These are phyloP conservation scores for Pseudogymnoascus destructans DNA, from an alignment of 2,329 filamentous ascomycete species.

Conservation along the genomic window DNA sequence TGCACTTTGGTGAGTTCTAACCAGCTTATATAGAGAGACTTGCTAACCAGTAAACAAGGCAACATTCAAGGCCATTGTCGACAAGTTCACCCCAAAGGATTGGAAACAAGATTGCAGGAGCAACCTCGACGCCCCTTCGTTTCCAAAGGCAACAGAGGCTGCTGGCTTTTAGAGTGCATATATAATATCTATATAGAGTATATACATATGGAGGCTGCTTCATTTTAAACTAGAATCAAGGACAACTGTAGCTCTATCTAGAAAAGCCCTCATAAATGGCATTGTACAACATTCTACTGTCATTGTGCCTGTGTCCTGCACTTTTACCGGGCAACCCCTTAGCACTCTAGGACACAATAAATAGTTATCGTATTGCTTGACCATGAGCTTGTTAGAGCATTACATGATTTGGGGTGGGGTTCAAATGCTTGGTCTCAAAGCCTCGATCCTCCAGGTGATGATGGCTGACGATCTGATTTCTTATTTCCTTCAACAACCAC, in stretches of 20 bases:
- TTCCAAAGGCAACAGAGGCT: constrained; percentile 23
- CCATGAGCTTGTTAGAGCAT: not conserved
- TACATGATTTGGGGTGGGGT: not conserved
- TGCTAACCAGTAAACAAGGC: constrained; percentile 34
- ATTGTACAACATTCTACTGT: not conserved
- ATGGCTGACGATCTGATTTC: constrained; percentile 1
- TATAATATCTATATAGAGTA: not conserved
- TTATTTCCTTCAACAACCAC: constrained; percentile 26
- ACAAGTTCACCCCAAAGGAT: constrained; percentile 72
- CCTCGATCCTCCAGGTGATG: constrained; percentile 11
- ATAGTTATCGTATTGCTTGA: not conserved
- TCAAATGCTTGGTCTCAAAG: constrained; percentile 9
- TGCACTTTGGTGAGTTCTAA: constrained; percentile 61
- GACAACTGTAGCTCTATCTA: not conserved
- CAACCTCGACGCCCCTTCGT: constrained; percentile 36
- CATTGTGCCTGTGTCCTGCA: not conserved
- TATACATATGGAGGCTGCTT: not conserved
- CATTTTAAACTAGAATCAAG: not conserved
- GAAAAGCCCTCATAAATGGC: not conserved
- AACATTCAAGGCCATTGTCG: constrained; percentile 85
- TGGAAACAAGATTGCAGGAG: constrained; percentile 55
- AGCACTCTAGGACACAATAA: not conserved
- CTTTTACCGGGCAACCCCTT: not conserved
- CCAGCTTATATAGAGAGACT: not conserved
- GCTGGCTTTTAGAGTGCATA: constrained; percentile 23